Base-by-base conservation (phyloP, 2,329 filamentous ascomycete genomes). In the Neurospora sp. region DNA sequence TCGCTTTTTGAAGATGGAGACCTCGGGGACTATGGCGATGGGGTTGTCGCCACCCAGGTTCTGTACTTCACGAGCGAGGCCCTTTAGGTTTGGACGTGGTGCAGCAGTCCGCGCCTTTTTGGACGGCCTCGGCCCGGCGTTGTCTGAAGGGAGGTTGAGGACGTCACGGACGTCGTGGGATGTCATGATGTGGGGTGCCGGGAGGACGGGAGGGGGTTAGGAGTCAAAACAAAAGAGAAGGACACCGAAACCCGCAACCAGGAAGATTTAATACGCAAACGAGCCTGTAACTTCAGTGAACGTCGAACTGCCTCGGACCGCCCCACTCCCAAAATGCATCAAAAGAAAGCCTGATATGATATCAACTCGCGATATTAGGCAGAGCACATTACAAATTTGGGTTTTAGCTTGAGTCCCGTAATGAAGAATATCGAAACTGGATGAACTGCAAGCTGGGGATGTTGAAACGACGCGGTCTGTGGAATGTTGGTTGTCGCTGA, bases 121-220 rank as follows among this genome's bases (percentile, higher is more conserved):
- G 62, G 87, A 81, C 52, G 89, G 88, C 73, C 90, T 82, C 69
- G 83, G 77, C 68, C 81, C 82, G 68, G 82, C 76, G 72, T 83
- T 81, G 39, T 89, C 90, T 75, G 89, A 83, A 67, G 90, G 90
- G 78, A 97, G 84, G 80, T 94, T 93, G 77, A 97, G 89, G 78
- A 97, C 92, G 79, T 97, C 93, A 82, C 92, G 93, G 75, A 96
- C 88, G 84, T 97, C 93, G 79, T 89, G 87, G 73, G 90, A 90
- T 72, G 90, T 85, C 90, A 92, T 92, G 73, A 76, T 84, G 76
- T 74, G 73, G 70, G 74, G 70, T 71, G 73, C 69, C 71, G 71
- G 71, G 36, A 72, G 40, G n/a, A n/a, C 36, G 10, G 66, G n/a
- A n/a, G 38, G 10, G 66, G 72, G 46, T 70, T 58, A 58, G 52